phyloP scores from a whole-genome alignment of 306 rosid genomes.

The Rosa rugosa region DNA sequence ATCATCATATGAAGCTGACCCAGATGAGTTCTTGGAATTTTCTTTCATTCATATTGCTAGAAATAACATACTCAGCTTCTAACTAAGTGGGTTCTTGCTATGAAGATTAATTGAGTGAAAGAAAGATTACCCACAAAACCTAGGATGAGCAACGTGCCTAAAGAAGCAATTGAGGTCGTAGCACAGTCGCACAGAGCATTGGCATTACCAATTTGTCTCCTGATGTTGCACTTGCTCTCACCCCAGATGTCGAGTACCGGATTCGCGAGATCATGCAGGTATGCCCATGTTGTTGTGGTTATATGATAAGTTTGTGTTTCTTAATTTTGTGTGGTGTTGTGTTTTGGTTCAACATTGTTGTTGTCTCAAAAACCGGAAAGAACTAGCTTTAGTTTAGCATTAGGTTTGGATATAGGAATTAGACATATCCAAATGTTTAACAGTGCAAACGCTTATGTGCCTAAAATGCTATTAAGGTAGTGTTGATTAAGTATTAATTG shows the following conservation, averaged over 20 bases:
- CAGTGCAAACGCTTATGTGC: too few relatives aligned
- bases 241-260: constrained; percentile 90
- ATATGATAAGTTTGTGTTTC: neutral
- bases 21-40: neutral
- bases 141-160: constrained; percentile 67
- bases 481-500: neutral
- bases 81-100: neutral
- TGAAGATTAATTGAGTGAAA: neutral
- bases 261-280: constrained; percentile 98
- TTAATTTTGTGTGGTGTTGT: neutral
- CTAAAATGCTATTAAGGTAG: neutral
- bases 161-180: constrained; percentile 87
- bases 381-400: constrained; percentile 6
- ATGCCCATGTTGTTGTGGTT: neutral
- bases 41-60: neutral
- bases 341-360: too few relatives aligned
- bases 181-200: constrained; percentile 69
- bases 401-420: neutral
- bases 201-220: constrained; percentile 75
- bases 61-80: neutral
- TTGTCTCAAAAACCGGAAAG: neutral
- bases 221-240: constrained; percentile 73
- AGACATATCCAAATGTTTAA: neutral
- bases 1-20: neutral
- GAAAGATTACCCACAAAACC: neutral